Percentiles rank a stretch among this genome's conserved stretches.
Evolutionary conservation across 805 yeast species (phyloP).

Genomic region (Yarrowia hollandica): DNA sequence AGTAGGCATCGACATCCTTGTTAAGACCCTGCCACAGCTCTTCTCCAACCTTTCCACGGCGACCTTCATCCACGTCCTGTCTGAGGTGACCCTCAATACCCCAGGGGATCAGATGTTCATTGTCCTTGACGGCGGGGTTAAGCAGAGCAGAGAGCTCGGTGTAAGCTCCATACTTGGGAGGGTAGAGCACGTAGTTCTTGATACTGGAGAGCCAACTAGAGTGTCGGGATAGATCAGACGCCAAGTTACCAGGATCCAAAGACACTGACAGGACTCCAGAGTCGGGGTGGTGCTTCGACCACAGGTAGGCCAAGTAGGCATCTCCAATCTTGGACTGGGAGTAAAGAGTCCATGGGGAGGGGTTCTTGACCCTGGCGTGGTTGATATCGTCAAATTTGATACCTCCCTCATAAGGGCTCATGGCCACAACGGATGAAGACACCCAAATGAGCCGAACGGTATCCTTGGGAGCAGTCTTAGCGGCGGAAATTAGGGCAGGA

Average conservation of each 20-base stretch:
- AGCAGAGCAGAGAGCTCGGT: slow-evolving; percentile 50
- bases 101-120: slow-evolving; percentile 48
- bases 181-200: slow-evolving; percentile 31
- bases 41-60: slow-evolving; percentile 41
- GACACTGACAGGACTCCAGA: slow-evolving; percentile 42
- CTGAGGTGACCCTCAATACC: slow-evolving; percentile 46
- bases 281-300: slow-evolving; percentile 42
- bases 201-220: slow-evolving; percentile 14
- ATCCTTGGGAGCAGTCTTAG: slow-evolving; percentile 37
- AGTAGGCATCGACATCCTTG: slow-evolving; percentile 31
- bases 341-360: slow-evolving; percentile 38
- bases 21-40: slow-evolving; percentile 45
- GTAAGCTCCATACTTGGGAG: slow-evolving; percentile 46
- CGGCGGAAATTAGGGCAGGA: slow-evolving; percentile 44
- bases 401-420: slow-evolving; percentile 41
- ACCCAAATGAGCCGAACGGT: slow-evolving; percentile 50
- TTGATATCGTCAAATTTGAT: slow-evolving; percentile 44
- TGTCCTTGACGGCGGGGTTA: slow-evolving; percentile 44
- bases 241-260: slow-evolving; percentile 48
- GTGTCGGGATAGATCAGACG: slow-evolving; percentile 43
- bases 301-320: slow-evolving; percentile 44
- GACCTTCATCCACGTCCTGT: slow-evolving; percentile 43
- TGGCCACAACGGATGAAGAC: slow-evolving; percentile 45
- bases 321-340: slow-evolving; percentile 50
- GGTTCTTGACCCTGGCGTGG: slow-evolving; percentile 33